Evolutionary conservation across 2,329 filamentous ascomycete species (phyloP), one percentile per base, ranked within the genome.

Genomic region (Dendryphion nanum): DNA sequence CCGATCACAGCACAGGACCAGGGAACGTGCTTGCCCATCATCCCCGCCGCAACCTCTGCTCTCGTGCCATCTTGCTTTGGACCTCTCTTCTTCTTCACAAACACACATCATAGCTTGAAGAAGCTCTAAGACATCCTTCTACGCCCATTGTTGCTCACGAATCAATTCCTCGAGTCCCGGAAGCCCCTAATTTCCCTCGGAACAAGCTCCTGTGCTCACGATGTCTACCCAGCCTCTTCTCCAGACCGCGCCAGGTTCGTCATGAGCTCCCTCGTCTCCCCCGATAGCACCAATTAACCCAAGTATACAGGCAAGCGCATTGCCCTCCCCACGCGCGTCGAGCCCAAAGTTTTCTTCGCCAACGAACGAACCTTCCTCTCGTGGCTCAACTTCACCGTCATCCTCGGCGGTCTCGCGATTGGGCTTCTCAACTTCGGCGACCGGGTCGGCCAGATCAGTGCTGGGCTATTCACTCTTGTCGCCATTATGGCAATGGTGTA

Each of bases 301-400:
- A n/a, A 10, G 10, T 8, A 35, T 20, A 35, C 57, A 95, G 91
- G 91, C 79, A 98, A 98, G 76, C 89, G 91, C 65, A 97, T 98
- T 66, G 91, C 93, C 59, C 88, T 98, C 50, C 93, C 93, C 41
- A 96, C 91, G 44, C 89, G 93, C 54, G 91, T 98, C 70, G 93
- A 98, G 71, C 93, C 93, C 59, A 98, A 98, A 73, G 93, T 98
- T 76, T 98, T 97, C 82, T 98, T 98, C 77, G 93, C 93, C 72
- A 98, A 98, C 77, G 93, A 98, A 74, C 89, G 93, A 48, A 98
- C 93, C 48, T 98, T 98, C 68, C 83, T 98, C 61, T 95, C 89
- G 70, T 98, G 93, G 93, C 87, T 98, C 63, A 98, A 98, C 79
- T 97, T 97, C 77, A 95, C 90, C 67, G 90, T 98, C 63, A 91